phyloP scores from a whole-genome alignment of 805 yeast species.

The Spathaspora hagerdaliae region DNA sequence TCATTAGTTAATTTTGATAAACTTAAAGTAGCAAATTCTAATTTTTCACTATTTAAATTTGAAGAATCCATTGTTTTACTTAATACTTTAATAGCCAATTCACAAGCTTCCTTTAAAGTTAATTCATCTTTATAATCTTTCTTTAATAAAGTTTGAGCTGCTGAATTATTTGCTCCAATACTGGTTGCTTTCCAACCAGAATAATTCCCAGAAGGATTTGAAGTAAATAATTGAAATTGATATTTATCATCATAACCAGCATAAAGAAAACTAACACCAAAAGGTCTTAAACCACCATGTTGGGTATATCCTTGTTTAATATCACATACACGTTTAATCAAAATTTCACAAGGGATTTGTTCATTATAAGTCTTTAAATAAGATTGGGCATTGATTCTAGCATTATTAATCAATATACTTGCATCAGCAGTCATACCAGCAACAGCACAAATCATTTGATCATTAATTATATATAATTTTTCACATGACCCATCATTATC shows the following conservation, averaged over 20 bases:
- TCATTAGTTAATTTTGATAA: conserved; percentile 33
- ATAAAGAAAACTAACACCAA: conserved; percentile 92
- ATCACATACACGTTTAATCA: conserved; percentile 87
- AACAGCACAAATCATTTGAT: conserved; percentile 84
- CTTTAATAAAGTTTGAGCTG: conserved; percentile 92
- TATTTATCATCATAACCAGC: conserved; percentile 93
- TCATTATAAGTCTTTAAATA: conserved; percentile 85
- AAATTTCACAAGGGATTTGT: conserved; percentile 87
- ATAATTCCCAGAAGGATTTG: conserved; percentile 96
- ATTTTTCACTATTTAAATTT: conserved; percentile 79
- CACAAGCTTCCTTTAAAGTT: conserved; percentile 69
- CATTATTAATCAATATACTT: conserved; percentile 78
- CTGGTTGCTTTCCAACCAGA: conserved; percentile 98
- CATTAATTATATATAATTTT: conserved; percentile 82
- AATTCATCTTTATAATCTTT: conserved; percentile 90
- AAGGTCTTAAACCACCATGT: conserved; percentile 97
- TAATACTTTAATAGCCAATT: conserved; percentile 84
- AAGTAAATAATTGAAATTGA: conserved; percentile 88
- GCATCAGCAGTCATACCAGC: conserved; percentile 99
- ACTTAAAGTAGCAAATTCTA: conserved; percentile 82
- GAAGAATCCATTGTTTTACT: conserved; percentile 92
- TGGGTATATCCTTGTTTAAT: conserved; percentile 97
- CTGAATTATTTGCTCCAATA: conserved; percentile 93
- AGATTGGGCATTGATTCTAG: conserved; percentile 80
- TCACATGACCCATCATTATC: conserved; percentile 95